Conservation (phyloP, 805 yeast genomes). For the Jamesozyma gamospora region DNA sequence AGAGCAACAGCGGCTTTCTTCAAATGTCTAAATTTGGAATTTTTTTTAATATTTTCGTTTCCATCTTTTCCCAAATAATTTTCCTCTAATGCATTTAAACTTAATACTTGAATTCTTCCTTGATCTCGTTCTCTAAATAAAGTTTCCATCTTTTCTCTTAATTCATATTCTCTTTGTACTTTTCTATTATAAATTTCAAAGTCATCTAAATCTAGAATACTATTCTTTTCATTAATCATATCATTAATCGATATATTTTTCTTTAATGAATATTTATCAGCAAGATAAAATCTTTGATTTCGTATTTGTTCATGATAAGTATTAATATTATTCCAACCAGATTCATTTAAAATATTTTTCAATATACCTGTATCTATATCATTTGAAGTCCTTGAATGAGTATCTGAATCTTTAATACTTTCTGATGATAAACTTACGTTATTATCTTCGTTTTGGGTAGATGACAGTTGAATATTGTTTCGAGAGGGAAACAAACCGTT, state of each 20-base stretch:
- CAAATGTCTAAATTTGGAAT: not conserved
- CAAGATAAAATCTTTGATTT: conserved; percentile 17
- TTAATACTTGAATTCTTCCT: conserved; percentile 14
- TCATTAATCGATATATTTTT: not conserved
- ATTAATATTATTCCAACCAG: conserved; percentile 11
- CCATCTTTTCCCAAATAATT: conserved; percentile 11
- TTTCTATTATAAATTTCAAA: conserved; percentile 29
- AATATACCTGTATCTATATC: conserved; percentile 10
- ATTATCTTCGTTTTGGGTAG: not conserved
- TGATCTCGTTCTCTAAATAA: conserved; percentile 10
- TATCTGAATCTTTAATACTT: not conserved
- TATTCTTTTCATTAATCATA: conserved; percentile 17
- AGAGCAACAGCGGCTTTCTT: not conserved
- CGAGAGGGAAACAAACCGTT: conserved; percentile 16
- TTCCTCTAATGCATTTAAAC: conserved; percentile 10
- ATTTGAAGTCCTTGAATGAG: not conserved
- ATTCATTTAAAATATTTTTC: conserved; percentile 10
- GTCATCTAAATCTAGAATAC: conserved; percentile 14
- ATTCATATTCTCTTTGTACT: conserved; percentile 26
- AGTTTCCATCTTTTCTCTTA: conserved; percentile 22
- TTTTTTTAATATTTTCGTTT: not conserved
- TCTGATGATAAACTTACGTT: conserved; percentile 1
- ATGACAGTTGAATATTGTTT: conserved; percentile 11
- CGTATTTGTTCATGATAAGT: conserved; percentile 12
- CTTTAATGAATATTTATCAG: conserved; percentile 11